phyloP scores from a whole-genome alignment of 257 asterid species.

The Capsicum pubescens region DNA sequence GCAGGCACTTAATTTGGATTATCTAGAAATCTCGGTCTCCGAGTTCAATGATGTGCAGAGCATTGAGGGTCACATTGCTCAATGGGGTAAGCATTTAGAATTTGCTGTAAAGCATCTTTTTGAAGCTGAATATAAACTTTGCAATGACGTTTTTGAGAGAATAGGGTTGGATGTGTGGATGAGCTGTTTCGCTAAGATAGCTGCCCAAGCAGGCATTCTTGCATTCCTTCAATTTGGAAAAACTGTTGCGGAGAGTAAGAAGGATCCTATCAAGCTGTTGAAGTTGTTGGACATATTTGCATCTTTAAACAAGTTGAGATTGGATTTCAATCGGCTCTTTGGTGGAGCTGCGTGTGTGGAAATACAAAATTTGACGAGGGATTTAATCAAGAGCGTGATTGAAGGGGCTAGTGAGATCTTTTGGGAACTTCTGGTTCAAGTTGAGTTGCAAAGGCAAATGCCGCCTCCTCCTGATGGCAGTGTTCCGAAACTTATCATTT shows the following conservation, averaged over 20 bases:
- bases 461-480: constrained; percentile 85
- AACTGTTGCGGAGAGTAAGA: constrained; percentile 82
- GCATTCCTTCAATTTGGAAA: constrained; percentile 85
- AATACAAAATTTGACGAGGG: constrained; percentile 83
- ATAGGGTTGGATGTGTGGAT: constrained; percentile 84
- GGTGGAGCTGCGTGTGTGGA: constrained; percentile 89
- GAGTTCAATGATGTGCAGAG: constrained; percentile 84
- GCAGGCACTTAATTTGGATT: constrained; percentile 87
- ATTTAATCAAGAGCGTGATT: constrained; percentile 77
- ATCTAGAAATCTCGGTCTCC: constrained; percentile 79
- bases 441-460: constrained; percentile 78
- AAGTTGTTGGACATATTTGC: constrained; percentile 83
- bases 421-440: constrained; percentile 92
- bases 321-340: constrained; percentile 88
- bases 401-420: constrained; percentile 88
- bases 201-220: constrained; percentile 85
- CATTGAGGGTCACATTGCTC: constrained; percentile 73
- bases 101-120: constrained; percentile 87
- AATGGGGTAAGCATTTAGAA: constrained; percentile 93
- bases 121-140: constrained; percentile 82
- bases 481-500: constrained; percentile 78
- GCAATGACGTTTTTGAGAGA: constrained; percentile 81
- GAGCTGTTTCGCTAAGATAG: constrained; percentile 83
- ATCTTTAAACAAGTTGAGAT: constrained; percentile 73
- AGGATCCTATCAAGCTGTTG: constrained; percentile 85